Base-by-base conservation (phyloP, 2,329 filamentous ascomycete genomes). In the Exophiala viscosa region DNA sequence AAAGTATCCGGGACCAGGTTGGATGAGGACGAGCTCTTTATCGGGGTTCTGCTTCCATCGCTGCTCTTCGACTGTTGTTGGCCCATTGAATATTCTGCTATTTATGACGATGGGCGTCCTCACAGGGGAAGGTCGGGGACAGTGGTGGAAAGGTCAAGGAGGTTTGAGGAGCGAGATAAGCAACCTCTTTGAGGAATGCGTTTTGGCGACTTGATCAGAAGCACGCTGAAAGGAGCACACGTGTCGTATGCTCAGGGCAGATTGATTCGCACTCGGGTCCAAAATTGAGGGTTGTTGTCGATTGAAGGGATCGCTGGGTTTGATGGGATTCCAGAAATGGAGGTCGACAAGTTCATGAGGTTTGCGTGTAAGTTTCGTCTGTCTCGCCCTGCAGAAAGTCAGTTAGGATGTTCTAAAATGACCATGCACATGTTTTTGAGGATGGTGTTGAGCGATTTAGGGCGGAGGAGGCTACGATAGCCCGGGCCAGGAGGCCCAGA, bases 1-100 rank as follows among this genome's bases (percentile, higher is more conserved):
- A 96, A 76, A 56, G 81, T 77, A 34, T 87, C 83, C 59, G 72
- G 70, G 17, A 54, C 43, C 41, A 64, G 64, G 41, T 69, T 65
- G 33, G 60, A 59, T 20, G 66, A 60, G 11, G 75, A 67, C 33
- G 68, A 70, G 42, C 73, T 70, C 44, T 45, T 66, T 66, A 55
- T 28, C 3, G 77, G 78, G 38, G 71, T 73, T 55, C 75, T 72
- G 20, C 78, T 76, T 63, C 78, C 80, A 65, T 81, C 79, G 31
- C 57, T 57, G 63, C 73, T 73, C 65, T 77, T 77, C 62, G 75
- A 77, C 68, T 76, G 75, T 66, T 74, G 72, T 67, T 77, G 73
- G 66, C 75, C 75, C 75, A 77, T 76, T 69, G 64, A 65, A 66
- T 64, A 58, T 62, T 59, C 32, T 38, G 36, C 46, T 45, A 38